Conservation (phyloP, 2,329 filamentous ascomycete species). For the Chaetomium olivaceum region DNA sequence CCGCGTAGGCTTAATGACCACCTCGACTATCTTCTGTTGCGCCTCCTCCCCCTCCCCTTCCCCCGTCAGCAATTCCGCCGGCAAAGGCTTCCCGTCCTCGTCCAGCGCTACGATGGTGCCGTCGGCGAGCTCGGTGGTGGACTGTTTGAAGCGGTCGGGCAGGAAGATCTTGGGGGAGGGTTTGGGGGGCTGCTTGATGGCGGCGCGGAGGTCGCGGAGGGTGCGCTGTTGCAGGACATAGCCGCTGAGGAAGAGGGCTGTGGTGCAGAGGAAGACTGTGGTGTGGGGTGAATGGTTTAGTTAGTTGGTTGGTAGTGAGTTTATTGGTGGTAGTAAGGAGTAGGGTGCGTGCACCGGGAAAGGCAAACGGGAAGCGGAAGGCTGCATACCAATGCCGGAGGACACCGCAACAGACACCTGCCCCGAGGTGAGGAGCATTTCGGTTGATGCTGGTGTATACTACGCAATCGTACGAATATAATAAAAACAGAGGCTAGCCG, state of each 20-base stretch:
- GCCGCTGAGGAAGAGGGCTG: constrained; percentile 82
- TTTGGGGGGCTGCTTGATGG: constrained; percentile 60
- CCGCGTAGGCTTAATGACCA: constrained; percentile 43
- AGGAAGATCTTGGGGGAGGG: constrained; percentile 52
- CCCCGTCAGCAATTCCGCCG: constrained; percentile 14
- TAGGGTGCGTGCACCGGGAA: neutral
- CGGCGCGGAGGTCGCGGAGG: constrained; percentile 71
- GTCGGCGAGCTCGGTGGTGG: constrained; percentile 50
- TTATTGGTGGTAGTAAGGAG: neutral
- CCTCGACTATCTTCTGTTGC: neutral
- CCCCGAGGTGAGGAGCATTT: constrained; percentile 64
- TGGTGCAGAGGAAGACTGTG: constrained; percentile 74
- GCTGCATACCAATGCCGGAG: constrained; percentile 59
- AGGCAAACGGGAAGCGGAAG: constrained; percentile 7
- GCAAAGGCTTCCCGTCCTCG: constrained; percentile 36
- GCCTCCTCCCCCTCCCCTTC: constrained; percentile 24
- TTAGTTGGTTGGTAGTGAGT: neutral
- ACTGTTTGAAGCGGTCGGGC: constrained; percentile 51
- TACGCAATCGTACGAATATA: neutral
- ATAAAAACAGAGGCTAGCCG: neutral
- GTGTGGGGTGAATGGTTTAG: neutral
- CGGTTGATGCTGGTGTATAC: neutral
- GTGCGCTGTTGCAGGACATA: constrained; percentile 87
- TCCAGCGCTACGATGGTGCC: constrained; percentile 47
- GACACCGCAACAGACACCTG: constrained; percentile 71